Percentiles rank a stretch among this genome's conserved stretches.
These are phyloP conservation scores for Angomonas ambiguus DNA, from an alignment of 208 protist genomes.

Conservation along the genomic window DNA sequence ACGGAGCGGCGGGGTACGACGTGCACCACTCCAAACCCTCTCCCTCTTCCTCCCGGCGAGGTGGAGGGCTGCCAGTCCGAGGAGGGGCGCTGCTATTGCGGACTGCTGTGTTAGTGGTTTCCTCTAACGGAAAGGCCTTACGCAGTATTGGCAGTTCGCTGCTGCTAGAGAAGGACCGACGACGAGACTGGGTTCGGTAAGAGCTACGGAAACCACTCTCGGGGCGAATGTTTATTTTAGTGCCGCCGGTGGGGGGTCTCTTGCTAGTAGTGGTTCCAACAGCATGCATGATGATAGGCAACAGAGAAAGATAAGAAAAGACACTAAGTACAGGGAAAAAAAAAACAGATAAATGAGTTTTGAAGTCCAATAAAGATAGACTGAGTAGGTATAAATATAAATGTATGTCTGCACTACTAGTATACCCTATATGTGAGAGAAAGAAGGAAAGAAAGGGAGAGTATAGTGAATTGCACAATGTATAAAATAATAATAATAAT, in stretches of 20 bases:
- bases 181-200: background rate
- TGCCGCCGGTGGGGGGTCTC: too few species aligned
- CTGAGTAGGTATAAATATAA: background rate
- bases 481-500: background rate
- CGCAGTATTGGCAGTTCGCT: too few species aligned
- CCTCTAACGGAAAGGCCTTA: too few species aligned
- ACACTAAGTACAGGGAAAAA: background rate
- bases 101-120: background rate
- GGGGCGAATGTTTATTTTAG: too few species aligned
- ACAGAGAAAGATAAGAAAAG: background rate
- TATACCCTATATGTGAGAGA: too few species aligned
- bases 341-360: background rate
- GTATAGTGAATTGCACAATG: background rate
- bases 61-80: too few species aligned
- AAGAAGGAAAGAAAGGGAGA: background rate
- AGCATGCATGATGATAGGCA: too few species aligned
- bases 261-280: too few species aligned
- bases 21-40: background rate
- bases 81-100: too few species aligned
- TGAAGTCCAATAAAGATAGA: background rate
- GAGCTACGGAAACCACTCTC: background rate
- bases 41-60: too few species aligned
- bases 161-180: background rate
- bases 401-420: background rate
- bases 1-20: background rate